Evolutionary conservation across 257 asterid species (phyloP), one percentile per base, ranked within the genome.

Genomic region (Gynochthodes officinalis): DNA sequence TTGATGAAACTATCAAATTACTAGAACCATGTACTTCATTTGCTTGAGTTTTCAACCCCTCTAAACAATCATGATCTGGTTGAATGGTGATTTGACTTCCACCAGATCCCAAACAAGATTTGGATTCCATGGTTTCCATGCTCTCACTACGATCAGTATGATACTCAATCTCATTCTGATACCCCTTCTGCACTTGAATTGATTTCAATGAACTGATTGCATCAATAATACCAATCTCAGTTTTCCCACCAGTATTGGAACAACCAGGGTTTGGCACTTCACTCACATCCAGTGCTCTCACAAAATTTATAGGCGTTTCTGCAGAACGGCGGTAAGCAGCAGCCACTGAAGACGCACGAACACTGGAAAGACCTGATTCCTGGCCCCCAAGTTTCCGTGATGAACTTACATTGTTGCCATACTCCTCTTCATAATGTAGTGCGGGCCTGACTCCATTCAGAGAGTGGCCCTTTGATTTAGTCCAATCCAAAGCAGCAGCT

Each of bases 401-500:
- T 72, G 83, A 64, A 71, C 78, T 74, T 23, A 43, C 80, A 46
- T 69, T 64, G 48, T 70, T 77, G 72, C 78, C 85, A 53, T 81
- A 72, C 60, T 82, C 90, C 55, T 83, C 89, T 30, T 83, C 96
- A 77, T 80, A 62, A 28, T 77, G 73, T 42, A 72, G 70, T 61
- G 79, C 79, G 78, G 63, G 76, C 61, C 75, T 32, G 50, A 54
- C 71, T 75, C 87, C 86, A 74, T 68, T 85, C 81, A 94, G 77
- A 23, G 86, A 82, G 76, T 91, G 89, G 77, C 97, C 89, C 67
- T 78, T 88, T 76, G 96, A 82, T 78, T 86, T 89, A 68, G 96
- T 87, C 97, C 99, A 94, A 82, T 94, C 97, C 76, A 94, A 87
- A 64, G 76, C 59, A 75, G 85, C 84, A 72, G 97, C 97, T 74